These are phyloP conservation scores for Guyanaporus albipodus DNA, from an alignment of 768 basidiomycete species.

Conservation along the genomic window DNA sequence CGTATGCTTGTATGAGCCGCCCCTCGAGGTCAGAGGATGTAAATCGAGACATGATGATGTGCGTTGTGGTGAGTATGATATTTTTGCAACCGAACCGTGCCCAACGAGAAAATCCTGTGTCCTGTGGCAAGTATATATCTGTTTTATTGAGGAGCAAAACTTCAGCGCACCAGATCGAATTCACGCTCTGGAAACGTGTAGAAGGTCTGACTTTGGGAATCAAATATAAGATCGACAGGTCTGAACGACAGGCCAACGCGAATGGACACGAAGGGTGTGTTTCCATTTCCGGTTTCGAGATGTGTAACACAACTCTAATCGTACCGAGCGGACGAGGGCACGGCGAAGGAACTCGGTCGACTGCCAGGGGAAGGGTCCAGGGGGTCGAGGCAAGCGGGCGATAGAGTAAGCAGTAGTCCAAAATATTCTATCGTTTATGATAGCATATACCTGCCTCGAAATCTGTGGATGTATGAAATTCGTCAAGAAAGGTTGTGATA, in stretches of 20 bases:
- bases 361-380: background rate
- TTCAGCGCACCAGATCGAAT: too few relatives aligned
- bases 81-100: background rate
- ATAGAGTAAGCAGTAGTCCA: background rate
- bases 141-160: too few relatives aligned
- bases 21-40: background rate
- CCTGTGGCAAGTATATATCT: too few relatives aligned
- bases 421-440: background rate
- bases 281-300: background rate
- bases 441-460: background rate
- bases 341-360: background rate
- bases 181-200: too few relatives aligned
- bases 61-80: background rate
- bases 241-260: background rate
- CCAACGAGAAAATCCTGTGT: too few relatives aligned
- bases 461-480: background rate
- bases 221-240: background rate
- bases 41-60: background rate
- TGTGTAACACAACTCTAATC: background rate
- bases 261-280: background rate
- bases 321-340: background rate
- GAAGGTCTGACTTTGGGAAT: background rate
- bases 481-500: background rate
- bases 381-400: background rate
- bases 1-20: background rate